These are phyloP conservation scores for Magnusiomyces suaveolens DNA, from an alignment of 1,139 yeast genomes.

Conservation along the genomic window DNA sequence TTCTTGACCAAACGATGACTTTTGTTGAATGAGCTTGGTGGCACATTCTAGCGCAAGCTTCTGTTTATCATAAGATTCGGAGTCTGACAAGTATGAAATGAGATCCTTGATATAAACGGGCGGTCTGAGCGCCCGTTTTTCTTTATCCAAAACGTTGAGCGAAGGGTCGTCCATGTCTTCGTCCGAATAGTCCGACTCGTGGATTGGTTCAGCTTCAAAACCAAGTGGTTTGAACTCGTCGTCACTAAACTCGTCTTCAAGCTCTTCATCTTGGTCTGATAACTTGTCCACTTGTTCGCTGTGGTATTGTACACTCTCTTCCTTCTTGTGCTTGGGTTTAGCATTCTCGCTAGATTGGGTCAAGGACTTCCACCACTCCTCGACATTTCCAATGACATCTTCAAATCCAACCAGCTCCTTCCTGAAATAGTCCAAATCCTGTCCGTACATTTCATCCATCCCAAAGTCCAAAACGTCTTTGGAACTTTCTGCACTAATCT, in stretches of 20 bases:
- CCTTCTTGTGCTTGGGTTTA: not conserved
- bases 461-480: constrained; percentile 34
- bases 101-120: constrained; percentile 59
- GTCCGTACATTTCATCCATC: constrained; percentile 19
- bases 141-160: constrained; percentile 35
- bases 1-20: constrained; percentile 46
- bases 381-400: constrained; percentile 7
- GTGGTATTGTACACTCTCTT: not conserved
- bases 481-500: constrained; percentile 22
- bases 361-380: constrained; percentile 5
- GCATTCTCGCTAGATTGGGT: not conserved
- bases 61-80: constrained; percentile 38
- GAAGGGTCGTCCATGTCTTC: constrained; percentile 31
- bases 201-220: constrained; percentile 19
- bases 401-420: constrained; percentile 1
- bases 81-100: constrained; percentile 40
- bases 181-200: constrained; percentile 25
- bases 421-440: constrained; percentile 17
- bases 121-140: constrained; percentile 30
- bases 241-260: constrained; percentile 17
- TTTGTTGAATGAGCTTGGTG: constrained; percentile 47
- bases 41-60: constrained; percentile 44
- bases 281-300: not conserved
- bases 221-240: constrained; percentile 22
- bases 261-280: not conserved